These are phyloP conservation scores for Mesembryanthemum crystallinum DNA, from an alignment of 148 eudicot species.

Conservation along the genomic window DNA sequence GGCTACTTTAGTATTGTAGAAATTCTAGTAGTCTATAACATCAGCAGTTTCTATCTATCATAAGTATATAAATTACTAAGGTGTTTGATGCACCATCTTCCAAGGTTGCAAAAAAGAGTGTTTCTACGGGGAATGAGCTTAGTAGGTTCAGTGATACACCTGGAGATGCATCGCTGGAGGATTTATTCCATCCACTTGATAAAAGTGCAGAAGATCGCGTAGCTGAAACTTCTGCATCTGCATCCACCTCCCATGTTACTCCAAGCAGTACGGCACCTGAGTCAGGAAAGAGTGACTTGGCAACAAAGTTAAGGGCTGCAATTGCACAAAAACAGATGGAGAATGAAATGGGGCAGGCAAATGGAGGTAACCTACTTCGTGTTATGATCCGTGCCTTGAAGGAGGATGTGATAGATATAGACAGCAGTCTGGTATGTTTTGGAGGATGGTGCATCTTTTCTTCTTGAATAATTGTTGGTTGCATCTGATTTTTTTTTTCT, in stretches of 20 bases:
- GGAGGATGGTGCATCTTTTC: not conserved
- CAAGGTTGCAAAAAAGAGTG: constrained; percentile 51
- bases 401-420: constrained; percentile 83
- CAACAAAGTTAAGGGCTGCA: constrained; percentile 78
- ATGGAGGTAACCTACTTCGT: constrained; percentile 78
- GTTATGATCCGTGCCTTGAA: constrained; percentile 78
- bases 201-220: constrained; percentile 41
- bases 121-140: constrained; percentile 56
- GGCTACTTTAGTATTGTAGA: not conserved
- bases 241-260: constrained; percentile 53
- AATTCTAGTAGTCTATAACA: no score
- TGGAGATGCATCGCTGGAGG: constrained; percentile 93
- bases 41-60: not conserved
- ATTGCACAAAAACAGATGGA: constrained; percentile 89
- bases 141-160: constrained; percentile 93
- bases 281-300: constrained; percentile 65
- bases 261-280: constrained; percentile 42
- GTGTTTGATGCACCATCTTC: constrained; percentile 18
- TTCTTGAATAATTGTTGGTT: constrained; percentile 9
- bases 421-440: constrained; percentile 69
- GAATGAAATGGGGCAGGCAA: constrained; percentile 60
- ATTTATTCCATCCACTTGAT: constrained; percentile 76
- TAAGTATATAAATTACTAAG: constrained; percentile 15
- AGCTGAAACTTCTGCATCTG: constrained; percentile 68
- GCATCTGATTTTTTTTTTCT: constrained; percentile 5